Conservation (phyloP, 352 stramenopile genomes). For the Halophytophthora polymorphica region DNA sequence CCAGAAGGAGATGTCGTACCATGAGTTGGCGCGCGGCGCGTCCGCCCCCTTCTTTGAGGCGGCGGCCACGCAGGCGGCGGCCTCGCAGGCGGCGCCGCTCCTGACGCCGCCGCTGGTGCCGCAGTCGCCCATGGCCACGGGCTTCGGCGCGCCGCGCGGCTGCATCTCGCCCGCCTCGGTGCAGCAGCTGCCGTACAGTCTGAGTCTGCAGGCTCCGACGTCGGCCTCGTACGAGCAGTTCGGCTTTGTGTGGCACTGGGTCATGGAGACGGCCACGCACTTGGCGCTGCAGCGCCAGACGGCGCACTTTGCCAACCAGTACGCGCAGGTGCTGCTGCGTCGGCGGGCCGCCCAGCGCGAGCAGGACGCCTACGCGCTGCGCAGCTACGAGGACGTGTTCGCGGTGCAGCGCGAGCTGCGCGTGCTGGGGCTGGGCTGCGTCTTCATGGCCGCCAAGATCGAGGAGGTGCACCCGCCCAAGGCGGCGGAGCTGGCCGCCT, state of each 20-base stretch:
- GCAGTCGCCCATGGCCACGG: slow-evolving; percentile 25
- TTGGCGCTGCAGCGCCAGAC: slow-evolving; percentile 80
- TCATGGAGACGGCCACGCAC: slow-evolving; percentile 56
- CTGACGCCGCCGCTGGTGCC: slow-evolving; percentile 14
- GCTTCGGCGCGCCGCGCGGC: slow-evolving; percentile 3
- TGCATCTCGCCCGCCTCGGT: slow-evolving; percentile 49
- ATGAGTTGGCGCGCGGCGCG: slow-evolving; percentile 46
- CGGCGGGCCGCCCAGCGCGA: slow-evolving; percentile 38
- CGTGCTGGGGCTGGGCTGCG: slow-evolving; percentile 53
- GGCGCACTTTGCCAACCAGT: slow-evolving; percentile 73
- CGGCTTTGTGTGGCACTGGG: slow-evolving; percentile 76
- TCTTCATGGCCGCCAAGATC: slow-evolving; percentile 86
- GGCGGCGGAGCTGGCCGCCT: slow-evolving; percentile 59
- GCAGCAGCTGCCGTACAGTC: slow-evolving; percentile 38
- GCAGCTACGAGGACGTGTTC: slow-evolving; percentile 49
- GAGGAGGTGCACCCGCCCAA: slow-evolving; percentile 81
- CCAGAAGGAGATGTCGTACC: slow-evolving; percentile 80
- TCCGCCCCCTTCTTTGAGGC: slow-evolving; percentile 17
- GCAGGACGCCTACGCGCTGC: slow-evolving; percentile 31
- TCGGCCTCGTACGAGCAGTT: slow-evolving; percentile 62
- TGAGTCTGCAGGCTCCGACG: slow-evolving; percentile 22
- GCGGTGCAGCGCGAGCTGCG: slow-evolving; percentile 58
- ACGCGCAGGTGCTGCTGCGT: slow-evolving; percentile 68
- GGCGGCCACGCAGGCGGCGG: slow-evolving; percentile 1
- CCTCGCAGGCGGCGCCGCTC: slow-evolving; percentile 3